Evolutionary conservation across 768 basidiomycete species (phyloP), one percentile per base, ranked within the genome.

Genomic region (Kwoniella newhampshirensis): DNA sequence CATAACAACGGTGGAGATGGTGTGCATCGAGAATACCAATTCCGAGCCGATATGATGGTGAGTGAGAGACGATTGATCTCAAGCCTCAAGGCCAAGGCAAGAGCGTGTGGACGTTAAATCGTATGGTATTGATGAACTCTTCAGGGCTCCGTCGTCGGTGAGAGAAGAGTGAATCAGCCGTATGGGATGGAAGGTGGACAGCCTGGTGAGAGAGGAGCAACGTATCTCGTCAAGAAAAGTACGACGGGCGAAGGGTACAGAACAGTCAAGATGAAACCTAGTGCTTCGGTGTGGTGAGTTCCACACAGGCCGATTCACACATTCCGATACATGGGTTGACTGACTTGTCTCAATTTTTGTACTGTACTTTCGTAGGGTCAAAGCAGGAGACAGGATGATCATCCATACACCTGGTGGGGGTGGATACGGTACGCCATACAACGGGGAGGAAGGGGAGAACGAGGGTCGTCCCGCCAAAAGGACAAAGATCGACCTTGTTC

Each of bases 161-260:
- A 68, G 42, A n/a, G 66, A 30, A 32, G 66, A 36, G 66, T 68
- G 17, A 59, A 59, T 27, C 57, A 54, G 21, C 66, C 66, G 4
- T 68, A 68, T 43, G 66, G 66, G 25, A 63, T 67, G 62, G 37
- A 85, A 88, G 74, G 81, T 82, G 7, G 66, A 6, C 51, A 64
- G 37, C 51, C 54, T 13, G 66, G 64, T 36, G 44, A 36, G 28
- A 27, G 44, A 28, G 54, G 54, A 3, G 46, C 44, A 1, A 55
- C 44, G 13, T 55, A 55, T 28, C 27, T 36, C 15, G 17, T 55
- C 41, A 55, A 39, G 18, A 48, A 41, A 30, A 55, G 35, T 25
- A 43, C n/a, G 6, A 9, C 21, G 23, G 42, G 42, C 20, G 18
- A 12, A 9, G 44, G 42, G 1, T 18, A 20, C 9, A 44, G 53